Conservation (phyloP, 2,329 filamentous ascomycete species). For the Fusarium tjaetaba region DNA sequence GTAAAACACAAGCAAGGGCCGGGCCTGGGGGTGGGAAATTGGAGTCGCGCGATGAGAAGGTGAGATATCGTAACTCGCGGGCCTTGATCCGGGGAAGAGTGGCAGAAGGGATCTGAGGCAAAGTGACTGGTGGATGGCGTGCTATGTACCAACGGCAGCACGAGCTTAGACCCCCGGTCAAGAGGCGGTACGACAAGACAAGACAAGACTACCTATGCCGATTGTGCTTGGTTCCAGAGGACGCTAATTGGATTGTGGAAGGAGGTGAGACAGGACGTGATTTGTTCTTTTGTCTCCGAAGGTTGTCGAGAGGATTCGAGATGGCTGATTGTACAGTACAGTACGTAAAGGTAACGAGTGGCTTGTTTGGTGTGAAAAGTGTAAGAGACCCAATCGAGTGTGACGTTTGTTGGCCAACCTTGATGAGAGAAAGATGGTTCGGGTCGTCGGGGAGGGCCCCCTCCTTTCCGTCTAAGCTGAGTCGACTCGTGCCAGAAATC, state of each 20-base stretch:
- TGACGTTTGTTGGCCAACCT: conserved; percentile 34
- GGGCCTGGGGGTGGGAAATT: conserved; percentile 27
- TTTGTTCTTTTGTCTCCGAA: conserved; percentile 21
- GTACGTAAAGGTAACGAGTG: conserved; percentile 1
- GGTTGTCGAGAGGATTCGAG: not conserved
- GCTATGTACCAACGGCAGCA: conserved; percentile 32
- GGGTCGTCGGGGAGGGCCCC: conserved; percentile 41
- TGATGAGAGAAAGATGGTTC: conserved; percentile 27
- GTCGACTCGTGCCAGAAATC: conserved; percentile 12
- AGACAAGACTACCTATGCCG: not conserved
- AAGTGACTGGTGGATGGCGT: conserved; percentile 44
- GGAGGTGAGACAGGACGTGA: conserved; percentile 19
- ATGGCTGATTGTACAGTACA: not conserved
- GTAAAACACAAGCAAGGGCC: conserved; percentile 21
- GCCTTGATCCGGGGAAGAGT: conserved; percentile 36
- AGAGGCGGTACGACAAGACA: conserved; percentile 20
- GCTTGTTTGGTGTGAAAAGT: not conserved
- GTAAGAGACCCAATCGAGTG: conserved; percentile 3
- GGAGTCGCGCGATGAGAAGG: conserved; percentile 44
- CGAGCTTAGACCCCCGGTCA: conserved; percentile 35
- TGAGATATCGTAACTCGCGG: conserved; percentile 43
- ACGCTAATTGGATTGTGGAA: conserved; percentile 29
- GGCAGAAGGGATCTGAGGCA: conserved; percentile 41
- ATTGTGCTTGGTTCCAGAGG: conserved; percentile 13
- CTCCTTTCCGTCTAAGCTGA: conserved; percentile 18